Evolutionary conservation across 305 asterid genomes (phyloP).

Genomic region (Fraxinus platypoda): DNA sequence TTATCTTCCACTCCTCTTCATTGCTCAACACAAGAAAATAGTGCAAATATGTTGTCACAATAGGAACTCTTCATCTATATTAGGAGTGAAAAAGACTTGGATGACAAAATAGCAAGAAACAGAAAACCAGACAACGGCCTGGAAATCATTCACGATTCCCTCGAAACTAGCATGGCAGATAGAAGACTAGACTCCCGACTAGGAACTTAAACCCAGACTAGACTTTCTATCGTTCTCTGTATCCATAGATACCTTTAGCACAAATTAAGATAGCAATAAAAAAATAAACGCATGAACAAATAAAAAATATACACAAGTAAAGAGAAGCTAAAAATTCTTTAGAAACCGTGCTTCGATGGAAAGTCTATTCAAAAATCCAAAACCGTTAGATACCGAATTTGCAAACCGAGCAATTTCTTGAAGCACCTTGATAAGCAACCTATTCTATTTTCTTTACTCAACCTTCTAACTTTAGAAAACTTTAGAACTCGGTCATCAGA

Average conservation of each 20-base stretch:
- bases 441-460: conserved; percentile 34
- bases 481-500: conserved; percentile 8
- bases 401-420: conserved; percentile 25
- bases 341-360: conserved; percentile 4
- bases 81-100: neutral
- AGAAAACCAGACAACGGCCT: neutral
- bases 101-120: neutral
- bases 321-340: neutral
- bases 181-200: neutral
- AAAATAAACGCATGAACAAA: neutral
- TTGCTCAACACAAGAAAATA: neutral
- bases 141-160: neutral
- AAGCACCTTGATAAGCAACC: conserved; percentile 30
- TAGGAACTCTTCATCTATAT: neutral
- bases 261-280: neutral
- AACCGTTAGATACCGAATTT: conserved; percentile 8
- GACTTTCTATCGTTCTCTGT: neutral
- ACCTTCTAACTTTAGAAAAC: conserved; percentile 21
- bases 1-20: neutral
- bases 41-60: neutral
- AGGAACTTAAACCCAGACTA: no score
- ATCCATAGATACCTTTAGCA: neutral
- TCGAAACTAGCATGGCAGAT: neutral
- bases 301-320: neutral
- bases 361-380: conserved; percentile 14